Evolutionary conservation across 331 rosid species (phyloP).

Genomic region (Quercus lobata): DNA sequence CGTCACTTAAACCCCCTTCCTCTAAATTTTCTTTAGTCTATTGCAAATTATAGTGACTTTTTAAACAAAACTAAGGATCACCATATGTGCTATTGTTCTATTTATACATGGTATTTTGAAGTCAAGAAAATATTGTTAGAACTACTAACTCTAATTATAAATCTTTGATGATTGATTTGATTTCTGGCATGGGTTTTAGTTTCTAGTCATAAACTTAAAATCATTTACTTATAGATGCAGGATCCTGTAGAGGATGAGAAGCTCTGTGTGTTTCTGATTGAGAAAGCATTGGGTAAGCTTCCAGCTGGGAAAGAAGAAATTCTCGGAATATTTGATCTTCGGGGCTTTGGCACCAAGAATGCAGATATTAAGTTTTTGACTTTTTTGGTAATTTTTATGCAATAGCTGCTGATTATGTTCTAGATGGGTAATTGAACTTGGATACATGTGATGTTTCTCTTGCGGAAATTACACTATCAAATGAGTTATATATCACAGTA

Average conservation of each 20-base stretch:
- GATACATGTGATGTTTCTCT: slow-evolving; percentile 1
- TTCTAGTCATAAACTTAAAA: not conserved
- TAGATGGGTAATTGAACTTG: slow-evolving; percentile 1
- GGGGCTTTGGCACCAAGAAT: slow-evolving; percentile 68
- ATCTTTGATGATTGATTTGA: too few species aligned
- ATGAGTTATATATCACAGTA: not conserved
- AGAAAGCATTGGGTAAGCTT: slow-evolving; percentile 73
- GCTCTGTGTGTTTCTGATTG: slow-evolving; percentile 74
- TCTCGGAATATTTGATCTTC: slow-evolving; percentile 76
- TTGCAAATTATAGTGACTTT: not conserved
- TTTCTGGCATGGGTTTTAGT: not conserved
- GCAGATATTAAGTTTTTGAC: slow-evolving; percentile 72
- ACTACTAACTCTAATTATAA: not conserved
- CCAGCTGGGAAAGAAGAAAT: slow-evolving; percentile 70
- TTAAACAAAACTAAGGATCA: not conserved
- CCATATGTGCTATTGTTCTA: not conserved
- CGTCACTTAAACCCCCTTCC: not conserved
- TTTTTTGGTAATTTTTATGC: slow-evolving; percentile 57
- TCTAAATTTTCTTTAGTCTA: not conserved
- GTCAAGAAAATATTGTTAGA: not conserved
- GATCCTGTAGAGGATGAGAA: slow-evolving; percentile 62
- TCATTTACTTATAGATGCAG: slow-evolving; percentile 48
- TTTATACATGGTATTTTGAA: not conserved
- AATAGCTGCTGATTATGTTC: slow-evolving; percentile 6
- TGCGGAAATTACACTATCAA: not conserved